Base-by-base conservation (phyloP, 164 flowering plant species). In the Brasenia schreberi region DNA sequence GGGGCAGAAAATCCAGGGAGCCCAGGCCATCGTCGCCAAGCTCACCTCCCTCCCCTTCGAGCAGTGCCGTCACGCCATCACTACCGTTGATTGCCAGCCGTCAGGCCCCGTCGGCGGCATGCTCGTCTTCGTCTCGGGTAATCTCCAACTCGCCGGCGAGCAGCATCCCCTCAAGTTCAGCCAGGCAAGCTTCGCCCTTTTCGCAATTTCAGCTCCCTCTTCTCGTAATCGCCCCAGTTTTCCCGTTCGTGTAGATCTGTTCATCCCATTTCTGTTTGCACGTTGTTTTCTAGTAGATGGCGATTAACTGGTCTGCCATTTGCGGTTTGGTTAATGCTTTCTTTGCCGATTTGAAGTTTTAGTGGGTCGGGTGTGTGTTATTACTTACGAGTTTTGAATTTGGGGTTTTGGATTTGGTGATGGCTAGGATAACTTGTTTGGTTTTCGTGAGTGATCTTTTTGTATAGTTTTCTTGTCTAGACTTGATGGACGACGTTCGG, bases 81-180 rank as follows among this genome's bases (percentile, higher is more conserved):
- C 89, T 74, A 87, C 97, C 77, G 92, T 88, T 70, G 97, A 88
- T 74, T 87, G 85, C 74, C 92, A 88, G 81, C 97, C 92, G 11
- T 87, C 92, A 12, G 92, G 87, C 43, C 87, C 88, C 18, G 84
- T 76, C 64, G 90, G 89, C 19, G 93, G 91, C 42, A 80, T 87
- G 85, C 88, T 87, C 42, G 92, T 92, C 67, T 89, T 92, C 69
- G 94, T 89, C 77, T 77, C 82, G 58, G 94, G 97, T 9, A 86
- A 82, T 58, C 90, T 89, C 70, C 90, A 86, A 70, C 90, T 92
- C 70, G 74, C 82, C 60, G 96, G 96, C 43, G 97, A 89, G 69
- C 85, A 84, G 59, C 94, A 92, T 68, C 81, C 92, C 19, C 92
- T 92, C 73, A 89, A 85, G 82, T 92, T 92, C 80, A 86, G 94